Evolutionary conservation across 1,284 basidiomycete species (phyloP).

Genomic region (Fistulina hepatica): DNA sequence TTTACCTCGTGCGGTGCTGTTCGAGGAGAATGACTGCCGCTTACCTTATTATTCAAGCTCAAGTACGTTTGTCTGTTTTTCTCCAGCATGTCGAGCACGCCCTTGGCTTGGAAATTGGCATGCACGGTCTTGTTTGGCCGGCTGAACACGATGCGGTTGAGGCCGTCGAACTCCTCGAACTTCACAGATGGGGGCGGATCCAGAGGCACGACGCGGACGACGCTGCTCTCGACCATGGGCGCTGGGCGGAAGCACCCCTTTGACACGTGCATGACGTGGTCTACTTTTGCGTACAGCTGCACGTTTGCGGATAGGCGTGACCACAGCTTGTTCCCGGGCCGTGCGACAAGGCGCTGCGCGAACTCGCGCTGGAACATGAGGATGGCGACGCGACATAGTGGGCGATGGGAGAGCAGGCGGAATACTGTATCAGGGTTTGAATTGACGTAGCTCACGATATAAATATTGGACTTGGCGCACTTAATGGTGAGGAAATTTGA

Average conservation of each 20-base stretch:
- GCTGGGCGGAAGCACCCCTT: conserved; percentile 96
- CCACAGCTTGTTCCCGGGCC: conserved; percentile 83
- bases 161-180: conserved; percentile 97
- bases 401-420: conserved; percentile 92
- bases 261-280: conserved; percentile 93
- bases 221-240: conserved; percentile 88
- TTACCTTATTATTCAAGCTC: conserved; percentile 66
- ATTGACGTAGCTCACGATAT: too few relatives aligned
- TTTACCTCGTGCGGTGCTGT: neutral
- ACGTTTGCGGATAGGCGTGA: conserved; percentile 94
- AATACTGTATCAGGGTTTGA: too few relatives aligned
- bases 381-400: conserved; percentile 87
- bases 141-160: conserved; percentile 82
- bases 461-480: too few relatives aligned
- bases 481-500: conserved; percentile 98
- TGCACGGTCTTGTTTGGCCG: conserved; percentile 87
- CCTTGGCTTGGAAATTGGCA: conserved; percentile 85
- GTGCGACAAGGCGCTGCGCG: conserved; percentile 84
- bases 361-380: conserved; percentile 99
- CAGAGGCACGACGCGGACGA: conserved; percentile 84
- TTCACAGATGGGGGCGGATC: conserved; percentile 93
- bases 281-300: conserved; percentile 82
- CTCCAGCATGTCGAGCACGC: conserved; percentile 91
- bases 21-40: conserved; percentile 18
- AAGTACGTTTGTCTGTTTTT: conserved; percentile 94